Base-by-base conservation (phyloP, 768 basidiomycete species). In the Coprinopsis cinerea region DNA sequence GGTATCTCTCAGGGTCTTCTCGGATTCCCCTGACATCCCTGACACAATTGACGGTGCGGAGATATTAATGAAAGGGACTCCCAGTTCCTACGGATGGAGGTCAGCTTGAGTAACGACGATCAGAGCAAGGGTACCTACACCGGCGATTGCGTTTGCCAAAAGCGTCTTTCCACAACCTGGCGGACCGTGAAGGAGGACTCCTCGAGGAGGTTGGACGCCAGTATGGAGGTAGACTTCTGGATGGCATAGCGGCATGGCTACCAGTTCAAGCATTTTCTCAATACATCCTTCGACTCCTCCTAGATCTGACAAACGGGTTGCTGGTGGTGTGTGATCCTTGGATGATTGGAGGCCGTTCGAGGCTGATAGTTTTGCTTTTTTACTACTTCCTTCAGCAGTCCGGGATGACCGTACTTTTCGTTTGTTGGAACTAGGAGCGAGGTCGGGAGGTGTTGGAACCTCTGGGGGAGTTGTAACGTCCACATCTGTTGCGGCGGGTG, bases 21-120 rank as follows among this genome's bases (percentile, higher is more conserved):
- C 96, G 0, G 92, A 94, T 66, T 99, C 96, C 40, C 96, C 96
- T 0, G 92, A 96, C 92, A 98, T 96, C 1, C 96, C 95, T 1
- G 90, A 93, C 6, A 99, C 92, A 51, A 99, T 87, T 0, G 90
- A 91, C 0, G 96, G 96, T 0, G 95, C 95, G 2, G 95, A 95
- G 53, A 99, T 83, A 44, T 72, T 88, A 55, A 99, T 93, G 61
- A 99, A 97, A 0, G 95, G 94, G 1, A 95, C 74, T 2, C 83
- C 86, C 2, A 97, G 76, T 72, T 97, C 93, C 94, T 96, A 57
- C 11, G 43, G 10, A 36, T 43, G 11, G 32, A 52, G 46, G 20
- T 56, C 23, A 47, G 40, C 41, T 27, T 20, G 15, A n/a, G 11
- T 47, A 7, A 27, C 14, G 5, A 27, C 7, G 26, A 30, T 7